Evolutionary conservation across 2,329 filamentous ascomycete species (phyloP).

Genomic region (Penicillium expansum): DNA sequence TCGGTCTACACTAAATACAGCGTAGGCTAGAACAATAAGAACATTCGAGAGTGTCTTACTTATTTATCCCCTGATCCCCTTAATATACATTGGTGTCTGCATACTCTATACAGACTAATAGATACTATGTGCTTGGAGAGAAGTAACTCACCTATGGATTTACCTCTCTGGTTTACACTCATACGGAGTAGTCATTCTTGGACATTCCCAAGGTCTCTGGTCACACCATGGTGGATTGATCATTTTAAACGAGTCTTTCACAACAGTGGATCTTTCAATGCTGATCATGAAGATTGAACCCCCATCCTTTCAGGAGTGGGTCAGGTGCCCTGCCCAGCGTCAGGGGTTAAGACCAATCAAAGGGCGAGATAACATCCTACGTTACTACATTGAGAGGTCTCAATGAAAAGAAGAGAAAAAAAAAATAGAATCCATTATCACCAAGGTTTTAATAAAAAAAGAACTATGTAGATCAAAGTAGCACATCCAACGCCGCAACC

Average conservation of each 20-base stretch:
- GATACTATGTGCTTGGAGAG: neutral
- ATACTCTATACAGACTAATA: neutral
- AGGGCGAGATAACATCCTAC: neutral
- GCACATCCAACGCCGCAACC: conserved; percentile 6
- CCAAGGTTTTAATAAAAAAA: neutral
- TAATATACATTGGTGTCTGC: neutral
- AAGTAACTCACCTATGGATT: too few relatives aligned
- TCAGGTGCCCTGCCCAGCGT: neutral
- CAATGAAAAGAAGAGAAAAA: neutral
- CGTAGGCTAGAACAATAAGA: conserved; percentile 1
- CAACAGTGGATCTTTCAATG: neutral
- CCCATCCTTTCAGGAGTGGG: neutral
- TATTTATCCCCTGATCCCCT: neutral
- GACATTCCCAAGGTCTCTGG: neutral
- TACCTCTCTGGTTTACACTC: too few relatives aligned
- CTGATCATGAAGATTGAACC: neutral
- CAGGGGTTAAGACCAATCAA: conserved; percentile 5
- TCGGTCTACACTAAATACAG: neutral
- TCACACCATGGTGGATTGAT: neutral
- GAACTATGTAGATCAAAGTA: conserved; percentile 1
- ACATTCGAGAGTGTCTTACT: neutral
- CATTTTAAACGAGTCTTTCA: neutral
- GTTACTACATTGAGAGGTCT: neutral
- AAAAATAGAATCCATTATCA: neutral
- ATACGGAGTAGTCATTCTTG: too few relatives aligned